Percentiles rank a stretch among this genome's conserved stretches.
phyloP scores from a whole-genome alignment of 768 basidiomycete species.

The Gelatoporia subvermispora region DNA sequence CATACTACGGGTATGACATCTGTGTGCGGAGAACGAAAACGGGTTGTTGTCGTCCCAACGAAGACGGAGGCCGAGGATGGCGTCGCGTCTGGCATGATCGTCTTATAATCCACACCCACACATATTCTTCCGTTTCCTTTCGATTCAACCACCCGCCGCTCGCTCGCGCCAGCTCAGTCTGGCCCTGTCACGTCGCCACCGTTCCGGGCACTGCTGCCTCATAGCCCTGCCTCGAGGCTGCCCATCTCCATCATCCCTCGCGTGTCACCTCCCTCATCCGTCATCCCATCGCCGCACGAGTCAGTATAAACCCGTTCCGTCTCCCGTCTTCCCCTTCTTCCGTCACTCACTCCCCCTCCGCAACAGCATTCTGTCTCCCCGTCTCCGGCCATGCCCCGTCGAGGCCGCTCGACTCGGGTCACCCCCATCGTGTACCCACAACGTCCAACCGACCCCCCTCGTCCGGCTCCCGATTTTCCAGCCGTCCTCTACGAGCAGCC shows the following conservation, averaged over 20 bases:
- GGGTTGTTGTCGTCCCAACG: slow-evolving; percentile 6
- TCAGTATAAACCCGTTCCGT: background rate
- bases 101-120: background rate
- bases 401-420: slow-evolving; percentile 23
- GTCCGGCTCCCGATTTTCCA: slow-evolving; percentile 1
- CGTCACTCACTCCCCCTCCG: slow-evolving; percentile 7
- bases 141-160: background rate
- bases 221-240: background rate
- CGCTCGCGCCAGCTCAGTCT: background rate
- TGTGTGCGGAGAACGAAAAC: slow-evolving; percentile 1
- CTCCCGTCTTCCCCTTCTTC: slow-evolving; percentile 8
- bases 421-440: slow-evolving; percentile 19
- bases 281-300: background rate
- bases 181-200: slow-evolving; percentile 13
- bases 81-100: too few species aligned
- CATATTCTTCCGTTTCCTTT: too few species aligned
- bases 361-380: slow-evolving; percentile 8
- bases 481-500: too few species aligned
- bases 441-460: slow-evolving; percentile 9
- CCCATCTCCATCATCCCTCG: slow-evolving; percentile 1
- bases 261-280: background rate
- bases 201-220: too few species aligned
- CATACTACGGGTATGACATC: slow-evolving; percentile 1
- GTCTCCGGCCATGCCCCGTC: slow-evolving; percentile 17
- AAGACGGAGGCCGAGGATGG: background rate